Percentiles rank a stretch among this genome's conserved stretches.
These are phyloP conservation scores for Chlorella variabilis DNA, from an alignment of 163 green algal genomes.

Conservation along the genomic window DNA sequence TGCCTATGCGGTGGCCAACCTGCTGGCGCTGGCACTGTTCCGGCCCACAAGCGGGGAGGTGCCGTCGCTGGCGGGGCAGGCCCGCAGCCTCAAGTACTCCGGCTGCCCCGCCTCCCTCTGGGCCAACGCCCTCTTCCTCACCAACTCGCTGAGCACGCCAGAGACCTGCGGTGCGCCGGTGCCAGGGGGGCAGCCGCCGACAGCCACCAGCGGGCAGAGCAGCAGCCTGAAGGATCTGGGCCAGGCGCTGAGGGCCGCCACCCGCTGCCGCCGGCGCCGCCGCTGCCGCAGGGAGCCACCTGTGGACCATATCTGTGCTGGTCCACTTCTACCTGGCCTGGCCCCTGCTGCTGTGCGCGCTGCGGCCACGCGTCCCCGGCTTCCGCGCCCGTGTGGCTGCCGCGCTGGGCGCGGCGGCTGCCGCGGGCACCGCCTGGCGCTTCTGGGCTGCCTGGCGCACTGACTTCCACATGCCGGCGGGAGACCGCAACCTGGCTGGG, in stretches of 20 bases:
- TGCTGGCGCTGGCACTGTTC: not conserved
- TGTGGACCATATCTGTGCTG: not conserved
- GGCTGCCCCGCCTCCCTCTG: not conserved
- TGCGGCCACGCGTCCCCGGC: not conserved
- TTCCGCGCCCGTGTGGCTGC: not conserved
- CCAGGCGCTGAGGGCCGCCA: too few relatives aligned
- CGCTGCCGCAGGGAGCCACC: not conserved
- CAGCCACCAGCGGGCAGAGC: too few relatives aligned
- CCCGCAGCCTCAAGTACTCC: not conserved
- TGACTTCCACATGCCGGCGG: not conserved
- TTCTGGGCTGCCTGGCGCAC: not conserved
- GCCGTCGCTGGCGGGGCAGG: not conserved
- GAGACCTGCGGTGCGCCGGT: not conserved
- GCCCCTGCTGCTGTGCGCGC: constrained; percentile 2
- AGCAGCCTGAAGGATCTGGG: too few relatives aligned
- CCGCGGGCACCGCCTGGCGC: not conserved
- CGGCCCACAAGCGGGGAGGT: not conserved
- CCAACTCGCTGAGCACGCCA: not conserved
- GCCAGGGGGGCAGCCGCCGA: too few relatives aligned
- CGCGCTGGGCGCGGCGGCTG: not conserved
- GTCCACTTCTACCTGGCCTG: not conserved
- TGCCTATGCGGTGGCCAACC: not conserved
- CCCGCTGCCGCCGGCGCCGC: too few relatives aligned
- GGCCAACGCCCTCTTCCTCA: not conserved
- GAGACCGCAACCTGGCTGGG: not conserved